A percentile compares a stretch with the other conserved stretches of the same genome.
Conservation (phyloP, 768 basidiomycete genomes). For the Coprinopsis cinerea region DNA sequence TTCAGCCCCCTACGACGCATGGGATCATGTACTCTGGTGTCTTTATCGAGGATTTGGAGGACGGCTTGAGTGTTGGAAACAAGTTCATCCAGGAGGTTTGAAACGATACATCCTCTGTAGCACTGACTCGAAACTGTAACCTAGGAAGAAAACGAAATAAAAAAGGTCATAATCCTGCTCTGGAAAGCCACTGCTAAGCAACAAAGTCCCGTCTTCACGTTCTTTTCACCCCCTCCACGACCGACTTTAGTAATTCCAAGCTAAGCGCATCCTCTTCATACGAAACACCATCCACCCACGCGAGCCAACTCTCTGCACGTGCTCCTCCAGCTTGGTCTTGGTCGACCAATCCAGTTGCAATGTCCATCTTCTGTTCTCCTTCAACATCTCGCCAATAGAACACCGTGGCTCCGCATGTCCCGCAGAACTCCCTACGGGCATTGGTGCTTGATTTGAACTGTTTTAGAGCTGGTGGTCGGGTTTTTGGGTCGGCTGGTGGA, state of each 20-base stretch:
- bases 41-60: slow-evolving; percentile 41
- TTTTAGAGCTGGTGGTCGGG: not conserved
- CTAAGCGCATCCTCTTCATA: not conserved
- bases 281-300: slow-evolving; percentile 11
- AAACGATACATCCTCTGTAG: not conserved
- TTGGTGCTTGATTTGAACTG: not conserved
- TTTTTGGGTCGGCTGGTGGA: not conserved
- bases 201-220: not conserved
- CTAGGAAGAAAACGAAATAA: not conserved
- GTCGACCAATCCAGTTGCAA: slow-evolving; percentile 25
- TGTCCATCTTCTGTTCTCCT: slow-evolving; percentile 14
- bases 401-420: slow-evolving; percentile 23
- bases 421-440: slow-evolving; percentile 20
- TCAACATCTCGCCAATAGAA: slow-evolving; percentile 20
- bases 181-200: not conserved
- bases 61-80: slow-evolving; percentile 32
- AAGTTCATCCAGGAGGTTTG: not conserved
- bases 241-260: not conserved
- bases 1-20: slow-evolving; percentile 53
- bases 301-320: slow-evolving; percentile 21
- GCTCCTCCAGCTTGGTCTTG: slow-evolving; percentile 17
- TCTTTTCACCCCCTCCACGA: not conserved
- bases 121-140: not conserved
- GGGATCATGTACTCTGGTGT: slow-evolving; percentile 52
- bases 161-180: not conserved